Evolutionary conservation across 441 rosid species (phyloP).

Genomic region (Kokia cookei): DNA sequence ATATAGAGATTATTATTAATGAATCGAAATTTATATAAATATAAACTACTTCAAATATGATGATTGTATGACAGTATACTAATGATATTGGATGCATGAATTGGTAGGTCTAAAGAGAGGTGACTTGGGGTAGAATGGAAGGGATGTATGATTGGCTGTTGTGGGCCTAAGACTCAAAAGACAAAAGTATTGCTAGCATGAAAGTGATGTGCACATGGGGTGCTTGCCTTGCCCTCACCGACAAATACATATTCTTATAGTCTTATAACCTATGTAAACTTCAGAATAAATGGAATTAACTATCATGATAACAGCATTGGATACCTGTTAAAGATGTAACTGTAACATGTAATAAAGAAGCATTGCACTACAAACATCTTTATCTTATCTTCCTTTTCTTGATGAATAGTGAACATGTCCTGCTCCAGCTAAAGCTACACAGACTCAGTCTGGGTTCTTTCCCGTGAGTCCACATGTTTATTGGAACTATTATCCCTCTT

Average conservation of each 20-base stretch:
- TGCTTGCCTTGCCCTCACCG: constrained; percentile 23
- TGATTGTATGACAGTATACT: too few species aligned
- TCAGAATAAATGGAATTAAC: background rate
- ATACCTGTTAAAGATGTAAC: background rate
- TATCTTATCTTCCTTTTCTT: background rate
- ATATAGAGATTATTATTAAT: background rate
- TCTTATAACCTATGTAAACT: background rate
- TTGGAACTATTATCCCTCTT: constrained; percentile 43
- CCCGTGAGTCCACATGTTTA: background rate
- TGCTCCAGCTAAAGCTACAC: background rate
- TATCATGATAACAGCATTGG: background rate
- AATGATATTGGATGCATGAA: background rate
- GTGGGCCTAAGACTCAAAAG: constrained; percentile 21
- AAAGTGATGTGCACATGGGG: constrained; percentile 44
- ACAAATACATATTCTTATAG: background rate
- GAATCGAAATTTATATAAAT: background rate
- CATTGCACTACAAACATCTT: background rate
- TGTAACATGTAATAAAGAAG: background rate
- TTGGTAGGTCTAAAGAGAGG: background rate
- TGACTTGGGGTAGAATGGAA: background rate
- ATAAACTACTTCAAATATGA: background rate
- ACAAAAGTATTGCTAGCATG: constrained; percentile 12
- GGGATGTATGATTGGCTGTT: constrained; percentile 10
- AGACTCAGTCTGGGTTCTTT: background rate
- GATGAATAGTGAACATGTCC: background rate